Percentiles rank a stretch among this genome's conserved stretches.
phyloP scores from a whole-genome alignment of 176 grass and related monocot species.

The Carex parvula region DNA sequence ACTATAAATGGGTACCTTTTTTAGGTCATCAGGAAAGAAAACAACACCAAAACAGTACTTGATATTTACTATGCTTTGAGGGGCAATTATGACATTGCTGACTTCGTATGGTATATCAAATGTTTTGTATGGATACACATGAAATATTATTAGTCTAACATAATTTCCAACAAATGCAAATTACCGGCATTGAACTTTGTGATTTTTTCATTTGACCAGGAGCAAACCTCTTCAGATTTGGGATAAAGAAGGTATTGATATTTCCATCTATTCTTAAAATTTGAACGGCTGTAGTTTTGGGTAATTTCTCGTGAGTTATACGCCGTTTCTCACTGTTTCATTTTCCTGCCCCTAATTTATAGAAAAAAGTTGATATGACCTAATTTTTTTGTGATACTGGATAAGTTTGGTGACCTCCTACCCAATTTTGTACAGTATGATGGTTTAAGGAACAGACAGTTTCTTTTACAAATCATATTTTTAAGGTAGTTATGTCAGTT shows the following conservation, averaged over 20 bases:
- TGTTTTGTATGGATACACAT: background rate
- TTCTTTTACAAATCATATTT: background rate
- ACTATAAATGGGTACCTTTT: background rate
- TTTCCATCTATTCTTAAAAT: constrained; percentile 10
- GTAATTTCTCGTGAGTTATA: background rate
- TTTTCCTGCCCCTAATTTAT: background rate
- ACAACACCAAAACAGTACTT: background rate
- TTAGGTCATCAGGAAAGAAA: background rate
- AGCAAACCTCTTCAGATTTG: constrained; percentile 99
- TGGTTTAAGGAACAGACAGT: background rate
- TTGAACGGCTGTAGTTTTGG: no score
- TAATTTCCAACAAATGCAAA: background rate
- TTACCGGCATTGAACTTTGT: background rate
- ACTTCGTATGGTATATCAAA: constrained; percentile 25
- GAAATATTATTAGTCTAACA: background rate
- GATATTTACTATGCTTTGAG: constrained; percentile 1
- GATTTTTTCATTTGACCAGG: constrained; percentile 38
- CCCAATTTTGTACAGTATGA: background rate
- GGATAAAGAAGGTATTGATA: constrained; percentile 83
- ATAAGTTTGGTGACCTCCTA: no score
- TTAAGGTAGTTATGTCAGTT: background rate
- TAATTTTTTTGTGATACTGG: background rate
- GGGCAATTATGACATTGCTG: constrained; percentile 10
- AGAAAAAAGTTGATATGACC: background rate
- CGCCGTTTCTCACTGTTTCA: background rate